phyloP scores from a whole-genome alignment of 1,284 basidiomycete genomes.

The Rhodotorula sp. region DNA sequence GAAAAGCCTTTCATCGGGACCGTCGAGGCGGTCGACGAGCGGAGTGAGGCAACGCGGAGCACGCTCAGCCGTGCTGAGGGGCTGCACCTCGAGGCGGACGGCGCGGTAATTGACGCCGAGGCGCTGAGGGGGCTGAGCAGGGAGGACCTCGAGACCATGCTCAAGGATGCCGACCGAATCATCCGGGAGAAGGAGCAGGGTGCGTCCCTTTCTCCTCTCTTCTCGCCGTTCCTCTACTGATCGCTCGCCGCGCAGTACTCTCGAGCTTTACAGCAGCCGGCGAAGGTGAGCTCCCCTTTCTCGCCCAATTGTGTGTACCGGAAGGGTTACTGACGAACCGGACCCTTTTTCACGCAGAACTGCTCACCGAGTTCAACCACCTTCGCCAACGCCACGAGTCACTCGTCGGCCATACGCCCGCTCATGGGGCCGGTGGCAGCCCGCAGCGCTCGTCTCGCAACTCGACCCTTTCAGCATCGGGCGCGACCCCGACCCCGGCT shows the following conservation, averaged over 20 bases:
- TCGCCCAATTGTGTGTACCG: no score
- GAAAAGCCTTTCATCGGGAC: background rate
- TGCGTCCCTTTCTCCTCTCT: constrained; percentile 50
- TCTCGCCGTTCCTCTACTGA: background rate
- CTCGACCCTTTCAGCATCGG: background rate
- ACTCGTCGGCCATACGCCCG: constrained; percentile 40
- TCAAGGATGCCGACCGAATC: constrained; percentile 57
- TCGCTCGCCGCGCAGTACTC: background rate
- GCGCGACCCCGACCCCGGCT: background rate
- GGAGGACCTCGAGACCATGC: constrained; percentile 65
- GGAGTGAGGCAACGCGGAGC: background rate
- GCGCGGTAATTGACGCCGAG: constrained; percentile 45
- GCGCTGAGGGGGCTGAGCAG: constrained; percentile 66
- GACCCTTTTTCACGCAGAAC: constrained; percentile 45
- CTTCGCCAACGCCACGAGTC: constrained; percentile 49
- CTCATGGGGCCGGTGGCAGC: background rate
- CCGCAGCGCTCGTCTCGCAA: background rate
- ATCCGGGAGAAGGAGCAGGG: constrained; percentile 75
- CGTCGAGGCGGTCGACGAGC: background rate
- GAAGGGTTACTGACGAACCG: no score
- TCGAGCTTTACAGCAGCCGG: constrained; percentile 18
- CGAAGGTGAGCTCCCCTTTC: constrained; percentile 43
- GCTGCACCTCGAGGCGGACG: background rate
- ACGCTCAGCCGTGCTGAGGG: background rate
- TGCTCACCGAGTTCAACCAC: constrained; percentile 57